Percentiles rank a stretch among this genome's conserved stretches.
Evolutionary conservation across 768 basidiomycete species (phyloP).

Genomic region (Tylopilus subfusipes): DNA sequence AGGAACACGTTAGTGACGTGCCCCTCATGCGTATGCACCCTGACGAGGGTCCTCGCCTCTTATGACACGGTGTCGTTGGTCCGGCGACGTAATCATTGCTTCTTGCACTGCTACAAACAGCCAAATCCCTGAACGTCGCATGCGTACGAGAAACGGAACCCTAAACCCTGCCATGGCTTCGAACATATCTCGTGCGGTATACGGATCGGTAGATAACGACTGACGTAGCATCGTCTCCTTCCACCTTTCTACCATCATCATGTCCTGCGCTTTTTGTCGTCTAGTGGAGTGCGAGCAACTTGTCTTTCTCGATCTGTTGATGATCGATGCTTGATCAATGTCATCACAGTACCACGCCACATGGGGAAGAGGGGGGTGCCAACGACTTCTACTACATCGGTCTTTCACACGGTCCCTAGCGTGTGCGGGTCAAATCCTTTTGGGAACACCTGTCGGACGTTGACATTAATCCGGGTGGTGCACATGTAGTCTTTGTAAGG

Average conservation of each 20-base stretch:
- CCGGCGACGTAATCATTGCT: slow-evolving; percentile 5
- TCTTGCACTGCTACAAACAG: neutral
- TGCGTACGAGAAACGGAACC: neutral
- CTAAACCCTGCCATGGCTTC: neutral
- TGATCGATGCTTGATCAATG: slow-evolving; percentile 5
- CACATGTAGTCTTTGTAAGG: slow-evolving; percentile 62
- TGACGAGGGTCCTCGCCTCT: neutral
- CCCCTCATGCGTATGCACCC: neutral
- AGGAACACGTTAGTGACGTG: slow-evolving; percentile 2
- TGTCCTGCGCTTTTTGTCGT: neutral
- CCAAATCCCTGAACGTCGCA: neutral
- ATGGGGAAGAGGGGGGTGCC: neutral
- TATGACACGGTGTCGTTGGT: slow-evolving; percentile 27
- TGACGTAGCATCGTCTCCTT: neutral
- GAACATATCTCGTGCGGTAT: slow-evolving; percentile 5
- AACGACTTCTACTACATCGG: neutral
- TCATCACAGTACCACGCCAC: neutral
- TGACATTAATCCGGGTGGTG: slow-evolving; percentile 81
- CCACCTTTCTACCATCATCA: slow-evolving; percentile 1
- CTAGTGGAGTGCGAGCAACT: neutral
- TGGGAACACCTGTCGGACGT: slow-evolving; percentile 86
- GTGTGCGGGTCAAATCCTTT: slow-evolving; percentile 51
- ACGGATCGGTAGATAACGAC: slow-evolving; percentile 13
- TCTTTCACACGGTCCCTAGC: neutral
- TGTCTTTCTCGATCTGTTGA: neutral